Evolutionary conservation across 768 basidiomycete genomes (phyloP).

Genomic region (Terana coerulea): DNA sequence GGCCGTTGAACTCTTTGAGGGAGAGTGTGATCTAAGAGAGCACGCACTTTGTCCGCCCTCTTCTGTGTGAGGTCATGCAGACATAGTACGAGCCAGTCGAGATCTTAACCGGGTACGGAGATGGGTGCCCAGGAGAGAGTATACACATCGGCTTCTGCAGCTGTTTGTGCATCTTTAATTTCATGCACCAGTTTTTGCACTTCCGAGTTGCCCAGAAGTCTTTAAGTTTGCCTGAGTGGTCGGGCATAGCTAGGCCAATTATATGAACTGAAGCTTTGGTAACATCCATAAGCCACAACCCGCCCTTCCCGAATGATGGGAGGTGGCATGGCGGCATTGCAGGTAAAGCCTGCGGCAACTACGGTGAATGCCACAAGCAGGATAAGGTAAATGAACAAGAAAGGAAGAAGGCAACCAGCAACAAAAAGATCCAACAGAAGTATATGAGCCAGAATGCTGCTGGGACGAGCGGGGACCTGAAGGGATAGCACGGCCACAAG

Average conservation of each 20-base stretch:
- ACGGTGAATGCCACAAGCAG: not conserved
- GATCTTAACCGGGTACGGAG: not conserved
- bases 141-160: not conserved
- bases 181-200: not conserved
- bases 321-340: not conserved
- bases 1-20: too few relatives aligned
- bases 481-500: slow-evolving; percentile 5
- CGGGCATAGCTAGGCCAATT: not conserved
- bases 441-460: not conserved
- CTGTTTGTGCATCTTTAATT: not conserved
- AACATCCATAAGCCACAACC: not conserved
- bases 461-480: slow-evolving; percentile 3
- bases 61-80: not conserved
- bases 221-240: not conserved
- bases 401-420: not conserved
- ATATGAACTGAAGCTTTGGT: not conserved
- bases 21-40: not conserved
- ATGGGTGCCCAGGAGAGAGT: not conserved
- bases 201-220: not conserved
- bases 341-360: not conserved
- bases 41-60: not conserved
- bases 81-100: not conserved
- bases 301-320: not conserved
- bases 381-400: not conserved
- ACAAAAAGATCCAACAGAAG: not conserved